Evolutionary conservation across 768 basidiomycete genomes (phyloP).

Genomic region (Phylloporus arenicola): DNA sequence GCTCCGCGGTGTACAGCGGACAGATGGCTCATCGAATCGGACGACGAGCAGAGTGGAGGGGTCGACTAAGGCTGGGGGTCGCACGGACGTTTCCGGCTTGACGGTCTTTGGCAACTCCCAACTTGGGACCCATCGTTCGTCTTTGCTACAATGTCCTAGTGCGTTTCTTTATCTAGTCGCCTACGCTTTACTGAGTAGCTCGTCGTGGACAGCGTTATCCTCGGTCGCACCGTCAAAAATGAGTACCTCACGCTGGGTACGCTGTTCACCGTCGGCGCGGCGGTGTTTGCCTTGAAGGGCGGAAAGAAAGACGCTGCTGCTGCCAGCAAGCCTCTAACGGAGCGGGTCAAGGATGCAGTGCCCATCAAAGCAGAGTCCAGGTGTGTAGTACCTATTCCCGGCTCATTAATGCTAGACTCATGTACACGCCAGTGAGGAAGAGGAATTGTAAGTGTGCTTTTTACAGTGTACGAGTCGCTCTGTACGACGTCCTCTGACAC

Average conservation of each 20-base stretch:
- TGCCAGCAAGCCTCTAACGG: slow-evolving; percentile 37
- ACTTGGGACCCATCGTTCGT: background rate
- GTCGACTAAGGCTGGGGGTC: slow-evolving; percentile 17
- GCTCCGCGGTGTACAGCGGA: slow-evolving; percentile 64
- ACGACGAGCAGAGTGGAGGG: slow-evolving; percentile 6
- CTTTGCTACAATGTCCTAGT: slow-evolving; percentile 45
- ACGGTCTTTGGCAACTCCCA: background rate
- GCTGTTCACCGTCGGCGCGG: slow-evolving; percentile 52
- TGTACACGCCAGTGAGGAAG: slow-evolving; percentile 58
- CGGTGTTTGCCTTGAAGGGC: slow-evolving; percentile 50
- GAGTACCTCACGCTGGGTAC: slow-evolving; percentile 75
- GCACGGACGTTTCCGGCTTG: slow-evolving; percentile 17
- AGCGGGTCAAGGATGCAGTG: slow-evolving; percentile 59
- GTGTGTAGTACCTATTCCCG: slow-evolving; percentile 39
- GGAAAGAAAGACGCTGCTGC: slow-evolving; percentile 45
- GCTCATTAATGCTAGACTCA: slow-evolving; percentile 5
- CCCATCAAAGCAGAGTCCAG: slow-evolving; percentile 62
- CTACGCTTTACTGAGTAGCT: slow-evolving; percentile 1
- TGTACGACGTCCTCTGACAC: slow-evolving; percentile 35
- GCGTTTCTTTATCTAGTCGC: slow-evolving; percentile 14
- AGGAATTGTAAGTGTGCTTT: slow-evolving; percentile 62
- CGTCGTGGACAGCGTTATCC: slow-evolving; percentile 49
- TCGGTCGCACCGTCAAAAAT: slow-evolving; percentile 77
- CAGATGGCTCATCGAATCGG: slow-evolving; percentile 4
- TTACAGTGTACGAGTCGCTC: slow-evolving; percentile 10